Conservation (phyloP, 352 stramenopile species). For the Thalassiosira mediterranea region DNA sequence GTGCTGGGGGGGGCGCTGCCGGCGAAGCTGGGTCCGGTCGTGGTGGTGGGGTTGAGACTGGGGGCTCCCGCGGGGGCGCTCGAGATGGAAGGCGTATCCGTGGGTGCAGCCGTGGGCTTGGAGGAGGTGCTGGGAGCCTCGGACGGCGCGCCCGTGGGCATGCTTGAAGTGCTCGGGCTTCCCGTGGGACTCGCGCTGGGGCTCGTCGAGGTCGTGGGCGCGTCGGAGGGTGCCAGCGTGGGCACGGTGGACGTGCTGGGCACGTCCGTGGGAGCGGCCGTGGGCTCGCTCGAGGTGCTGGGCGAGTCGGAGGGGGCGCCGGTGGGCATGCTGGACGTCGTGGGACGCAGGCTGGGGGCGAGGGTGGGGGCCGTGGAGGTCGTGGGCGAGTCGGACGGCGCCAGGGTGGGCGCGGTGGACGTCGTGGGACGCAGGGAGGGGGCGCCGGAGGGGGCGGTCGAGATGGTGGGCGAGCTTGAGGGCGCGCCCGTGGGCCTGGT, state of each 20-base stretch:
- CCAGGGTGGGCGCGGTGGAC: not conserved
- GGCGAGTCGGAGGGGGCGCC: not conserved
- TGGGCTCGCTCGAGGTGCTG: not conserved
- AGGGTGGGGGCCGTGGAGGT: not conserved
- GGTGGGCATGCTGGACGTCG: not conserved
- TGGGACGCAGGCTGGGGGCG: not conserved
- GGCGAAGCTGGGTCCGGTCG: not conserved
- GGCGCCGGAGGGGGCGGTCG: not conserved
- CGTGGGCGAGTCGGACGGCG: not conserved
- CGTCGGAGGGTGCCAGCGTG: not conserved
- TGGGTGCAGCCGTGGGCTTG: not conserved
- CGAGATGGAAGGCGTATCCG: constrained; percentile 4
- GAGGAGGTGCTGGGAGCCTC: not conserved
- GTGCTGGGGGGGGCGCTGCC: not conserved
- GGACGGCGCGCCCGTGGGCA: not conserved
- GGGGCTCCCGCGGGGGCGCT: constrained; percentile 1
- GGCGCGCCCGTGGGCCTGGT: not conserved
- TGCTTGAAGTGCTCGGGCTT: not conserved
- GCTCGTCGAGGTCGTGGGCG: not conserved
- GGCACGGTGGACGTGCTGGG: not conserved
- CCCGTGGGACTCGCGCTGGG: not conserved
- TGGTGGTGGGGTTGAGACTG: not conserved
- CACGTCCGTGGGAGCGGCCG: not conserved
- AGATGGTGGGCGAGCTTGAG: not conserved
- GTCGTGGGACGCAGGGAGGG: not conserved